Evolutionary conservation across 2,329 filamentous ascomycete species (phyloP).

Genomic region (Xylariaceae sp.): DNA sequence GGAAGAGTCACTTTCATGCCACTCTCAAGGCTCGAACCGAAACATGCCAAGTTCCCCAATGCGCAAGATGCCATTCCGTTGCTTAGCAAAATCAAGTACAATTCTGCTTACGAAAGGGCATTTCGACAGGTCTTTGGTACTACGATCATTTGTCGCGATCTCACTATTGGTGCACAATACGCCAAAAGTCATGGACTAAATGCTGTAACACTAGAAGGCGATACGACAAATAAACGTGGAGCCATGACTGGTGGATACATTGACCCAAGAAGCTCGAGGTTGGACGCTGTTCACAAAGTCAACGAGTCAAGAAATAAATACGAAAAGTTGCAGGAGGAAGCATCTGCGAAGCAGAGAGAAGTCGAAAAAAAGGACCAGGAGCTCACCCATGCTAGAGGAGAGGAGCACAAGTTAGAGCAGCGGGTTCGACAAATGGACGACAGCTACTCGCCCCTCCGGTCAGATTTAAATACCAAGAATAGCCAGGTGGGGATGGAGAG

Average conservation of each 20-base stretch:
- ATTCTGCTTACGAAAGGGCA: slow-evolving; percentile 72
- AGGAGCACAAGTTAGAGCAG: slow-evolving; percentile 79
- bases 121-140: slow-evolving; percentile 95
- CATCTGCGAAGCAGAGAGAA: slow-evolving; percentile 62
- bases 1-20: slow-evolving; percentile 95
- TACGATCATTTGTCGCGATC: slow-evolving; percentile 87
- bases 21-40: slow-evolving; percentile 72
- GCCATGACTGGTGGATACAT: slow-evolving; percentile 94
- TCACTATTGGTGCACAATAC: slow-evolving; percentile 84
- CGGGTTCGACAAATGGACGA: slow-evolving; percentile 72
- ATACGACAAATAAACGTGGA: slow-evolving; percentile 91
- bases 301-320: slow-evolving; percentile 71
- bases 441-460: slow-evolving; percentile 74
- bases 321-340: slow-evolving; percentile 62
- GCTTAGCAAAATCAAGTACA: slow-evolving; percentile 78
- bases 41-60: slow-evolving; percentile 71
- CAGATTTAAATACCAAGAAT: slow-evolving; percentile 73
- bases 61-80: slow-evolving; percentile 85
- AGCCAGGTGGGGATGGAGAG: slow-evolving; percentile 68
- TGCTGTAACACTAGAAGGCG: slow-evolving; percentile 90
- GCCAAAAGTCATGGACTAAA: slow-evolving; percentile 87
- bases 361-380: slow-evolving; percentile 81
- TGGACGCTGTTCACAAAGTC: slow-evolving; percentile 77
- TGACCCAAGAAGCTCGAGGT: slow-evolving; percentile 77
- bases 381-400: slow-evolving; percentile 80